Evolutionary conservation across 2,329 filamentous ascomycete species (phyloP).

Genomic region (Periglandula ipomoeae): DNA sequence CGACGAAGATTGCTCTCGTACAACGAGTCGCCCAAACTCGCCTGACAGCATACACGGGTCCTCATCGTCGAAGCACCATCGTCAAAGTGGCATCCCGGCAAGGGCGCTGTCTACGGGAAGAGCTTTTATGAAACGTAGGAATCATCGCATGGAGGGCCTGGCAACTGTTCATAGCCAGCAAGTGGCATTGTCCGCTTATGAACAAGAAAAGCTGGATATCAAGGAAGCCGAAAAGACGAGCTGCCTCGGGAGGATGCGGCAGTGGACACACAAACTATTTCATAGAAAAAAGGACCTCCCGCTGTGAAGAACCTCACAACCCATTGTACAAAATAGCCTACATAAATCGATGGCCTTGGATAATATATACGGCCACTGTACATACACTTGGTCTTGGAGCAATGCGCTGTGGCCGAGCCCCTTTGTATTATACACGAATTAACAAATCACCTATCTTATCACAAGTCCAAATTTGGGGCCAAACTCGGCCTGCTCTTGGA

Average conservation of each 20-base stretch:
- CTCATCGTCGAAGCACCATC: not conserved
- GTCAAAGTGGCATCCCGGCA: conserved; percentile 7
- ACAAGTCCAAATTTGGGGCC: too few species aligned
- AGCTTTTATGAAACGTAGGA: conserved; percentile 17
- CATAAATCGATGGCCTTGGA: not conserved
- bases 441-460: not conserved
- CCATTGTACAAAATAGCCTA: not conserved
- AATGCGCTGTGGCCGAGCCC: not conserved
- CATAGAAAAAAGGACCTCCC: conserved; percentile 2
- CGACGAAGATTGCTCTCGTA: conserved; percentile 5
- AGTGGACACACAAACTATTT: conserved; percentile 12
- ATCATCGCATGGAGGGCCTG: conserved; percentile 7
- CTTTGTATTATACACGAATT: not conserved
- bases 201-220: not conserved
- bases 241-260: conserved; percentile 6
- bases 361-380: not conserved
- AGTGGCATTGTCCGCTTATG: not conserved
- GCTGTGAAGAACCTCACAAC: not conserved
- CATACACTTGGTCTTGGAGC: not conserved
- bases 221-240: conserved; percentile 2
- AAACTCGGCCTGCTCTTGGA: too few species aligned
- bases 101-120: conserved; percentile 17
- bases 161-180: conserved; percentile 1
- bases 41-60: conserved; percentile 1
- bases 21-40: conserved; percentile 2